phyloP scores from a whole-genome alignment of 2,329 filamentous ascomycete species.

The Taxawa tesnikishii region DNA sequence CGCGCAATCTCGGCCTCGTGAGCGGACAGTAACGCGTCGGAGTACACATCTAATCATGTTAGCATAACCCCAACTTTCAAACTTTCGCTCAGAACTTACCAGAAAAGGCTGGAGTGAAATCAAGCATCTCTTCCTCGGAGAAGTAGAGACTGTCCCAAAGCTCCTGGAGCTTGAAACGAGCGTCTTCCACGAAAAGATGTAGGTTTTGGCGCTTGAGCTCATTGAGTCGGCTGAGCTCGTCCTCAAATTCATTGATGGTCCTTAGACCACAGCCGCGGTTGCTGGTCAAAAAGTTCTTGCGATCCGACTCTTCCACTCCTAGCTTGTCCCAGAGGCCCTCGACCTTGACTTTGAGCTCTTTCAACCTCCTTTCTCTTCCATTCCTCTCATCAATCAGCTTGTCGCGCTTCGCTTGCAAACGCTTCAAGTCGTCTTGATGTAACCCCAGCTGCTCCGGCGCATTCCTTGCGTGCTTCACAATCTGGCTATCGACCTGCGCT shows the following conservation, averaged over 20 bases:
- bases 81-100: conserved; percentile 13
- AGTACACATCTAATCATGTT: conserved; percentile 61
- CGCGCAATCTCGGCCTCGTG: conserved; percentile 85
- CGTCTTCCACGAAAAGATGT: conserved; percentile 91
- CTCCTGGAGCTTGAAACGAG: conserved; percentile 78
- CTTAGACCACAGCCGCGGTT: conserved; percentile 87
- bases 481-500: conserved; percentile 74
- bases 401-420: conserved; percentile 63
- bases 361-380: conserved; percentile 63
- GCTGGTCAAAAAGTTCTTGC: conserved; percentile 70
- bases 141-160: conserved; percentile 92
- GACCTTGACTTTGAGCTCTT: conserved; percentile 64
- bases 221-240: conserved; percentile 73
- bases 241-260: conserved; percentile 91
- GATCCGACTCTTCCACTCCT: conserved; percentile 68
- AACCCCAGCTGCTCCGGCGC: conserved; percentile 88
- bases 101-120: conserved; percentile 92
- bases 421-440: conserved; percentile 70
- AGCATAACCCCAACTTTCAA: not conserved
- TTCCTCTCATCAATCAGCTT: conserved; percentile 83
- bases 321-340: conserved; percentile 83
- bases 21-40: conserved; percentile 84
- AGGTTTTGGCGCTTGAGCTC: conserved; percentile 93
- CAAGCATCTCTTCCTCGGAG: conserved; percentile 96
- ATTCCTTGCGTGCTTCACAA: conserved; percentile 82